Evolutionary conservation across 23 red algal genomes (phyloP), one percentile per base, ranked within the genome.

Genomic region (Gracilariopsis chorda): DNA sequence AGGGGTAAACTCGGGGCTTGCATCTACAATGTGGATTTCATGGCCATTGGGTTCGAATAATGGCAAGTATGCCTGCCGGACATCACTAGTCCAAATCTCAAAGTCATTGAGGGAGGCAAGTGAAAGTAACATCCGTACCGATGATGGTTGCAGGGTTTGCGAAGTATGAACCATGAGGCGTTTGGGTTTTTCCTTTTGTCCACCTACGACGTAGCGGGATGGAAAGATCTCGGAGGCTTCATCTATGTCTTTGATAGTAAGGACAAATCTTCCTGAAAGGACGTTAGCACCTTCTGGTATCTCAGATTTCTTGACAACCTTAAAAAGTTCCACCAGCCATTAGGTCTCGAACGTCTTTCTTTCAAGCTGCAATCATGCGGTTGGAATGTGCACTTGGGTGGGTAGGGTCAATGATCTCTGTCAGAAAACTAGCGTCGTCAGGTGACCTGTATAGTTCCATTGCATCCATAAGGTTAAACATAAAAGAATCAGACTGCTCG

Each of bases 21-120:
- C 32, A 19, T 84, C 2, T 28, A n/a, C 39, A 24, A 84, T 84
- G 34, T 45, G 67, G 28, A 68, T 37, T 0, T 55, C 56, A n/a
- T n/a, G 8, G 10, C 17, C 16, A 21, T 65, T 24, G 19, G 53
- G 53, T 17, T 68, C 58, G 53, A 35, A 37, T 63, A 57, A 84
- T 64, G 63, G 80, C 37, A 68, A 47, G 41, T 84, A 84, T 0
- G 80, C 80, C 67, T 84, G 55, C n/a, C 33, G 56, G n/a, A 68
- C 55, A 0, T 84, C 80, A 34, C 0, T 10, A 33, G 27, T 67
- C 80, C 80, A 84, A 68, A 67, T 36, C 21, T 69, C 19, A 35
- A 84, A 68, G 10, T 46, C 59, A 12, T 69, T 1, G 7, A 84
- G 63, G 7, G 53, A n/a, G 7, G 80, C 80, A 11, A 68, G 9